A percentile compares a stretch with the other conserved stretches of the same genome.
These are phyloP conservation scores for Plasmodium gallinaceum DNA, from an alignment of 169 alveolate species.

Conservation along the genomic window DNA sequence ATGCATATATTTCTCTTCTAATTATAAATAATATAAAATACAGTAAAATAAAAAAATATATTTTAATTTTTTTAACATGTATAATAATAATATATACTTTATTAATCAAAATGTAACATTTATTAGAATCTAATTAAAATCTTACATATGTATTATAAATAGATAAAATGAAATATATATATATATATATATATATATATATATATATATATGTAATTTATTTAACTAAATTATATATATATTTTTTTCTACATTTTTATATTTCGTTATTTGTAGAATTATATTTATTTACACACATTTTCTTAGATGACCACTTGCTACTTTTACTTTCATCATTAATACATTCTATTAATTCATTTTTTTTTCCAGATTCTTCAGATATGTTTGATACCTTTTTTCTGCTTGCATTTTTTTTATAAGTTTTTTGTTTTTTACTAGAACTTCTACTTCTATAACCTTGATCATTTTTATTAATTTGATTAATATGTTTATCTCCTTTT, in stretches of 20 bases:
- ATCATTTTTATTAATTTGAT: neutral
- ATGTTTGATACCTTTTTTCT: slow-evolving; percentile 5
- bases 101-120: no score
- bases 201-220: neutral
- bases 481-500: neutral
- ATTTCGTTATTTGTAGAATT: slow-evolving; percentile 20
- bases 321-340: slow-evolving; percentile 12
- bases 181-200: neutral
- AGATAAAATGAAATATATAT: neutral
- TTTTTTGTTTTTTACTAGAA: slow-evolving; percentile 17
- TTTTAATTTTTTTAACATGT: no score
- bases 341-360: slow-evolving; percentile 9
- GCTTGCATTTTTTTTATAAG: slow-evolving; percentile 15
- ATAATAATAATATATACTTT: no score
- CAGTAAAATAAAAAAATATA: neutral
- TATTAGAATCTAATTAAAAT: no score
- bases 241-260: neutral
- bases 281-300: slow-evolving; percentile 12
- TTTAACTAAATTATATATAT: neutral
- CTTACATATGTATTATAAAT: no score
- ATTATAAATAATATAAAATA: no score
- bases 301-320: slow-evolving; percentile 29
- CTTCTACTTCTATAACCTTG: slow-evolving; percentile 30
- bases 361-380: slow-evolving; percentile 17
- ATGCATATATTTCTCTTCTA: no score